A percentile compares a stretch with the other conserved stretches of the same genome.
Evolutionary conservation across 2,329 filamentous ascomycete genomes (phyloP).

Genomic region (Aureobasidium pullulans): DNA sequence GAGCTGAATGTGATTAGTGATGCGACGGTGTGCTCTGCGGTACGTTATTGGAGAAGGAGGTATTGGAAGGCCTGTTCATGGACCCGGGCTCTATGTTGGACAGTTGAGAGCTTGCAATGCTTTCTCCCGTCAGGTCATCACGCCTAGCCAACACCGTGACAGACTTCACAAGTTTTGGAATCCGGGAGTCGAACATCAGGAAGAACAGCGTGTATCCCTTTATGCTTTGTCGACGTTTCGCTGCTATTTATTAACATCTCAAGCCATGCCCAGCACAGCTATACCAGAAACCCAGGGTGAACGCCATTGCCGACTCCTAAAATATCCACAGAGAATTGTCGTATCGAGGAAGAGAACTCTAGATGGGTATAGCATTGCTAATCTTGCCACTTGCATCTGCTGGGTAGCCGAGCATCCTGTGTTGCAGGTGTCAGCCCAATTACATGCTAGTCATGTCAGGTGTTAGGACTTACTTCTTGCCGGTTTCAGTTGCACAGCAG

Average conservation of each 20-base stretch:
- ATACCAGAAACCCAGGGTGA: neutral
- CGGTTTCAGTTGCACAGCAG: conserved; percentile 30
- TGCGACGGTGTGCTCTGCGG: neutral
- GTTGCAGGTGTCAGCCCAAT: conserved; percentile 19
- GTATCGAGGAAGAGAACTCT: neutral
- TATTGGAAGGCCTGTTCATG: neutral
- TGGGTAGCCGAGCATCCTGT: conserved; percentile 26
- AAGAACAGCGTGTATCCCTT: neutral
- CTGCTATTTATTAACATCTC: neutral
- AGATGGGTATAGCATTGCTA: conserved; percentile 30
- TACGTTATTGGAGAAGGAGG: neutral
- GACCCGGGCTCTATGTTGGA: neutral
- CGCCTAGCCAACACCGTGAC: neutral
- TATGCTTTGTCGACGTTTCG: neutral
- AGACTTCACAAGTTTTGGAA: neutral
- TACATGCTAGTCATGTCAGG: neutral
- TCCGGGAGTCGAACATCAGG: neutral
- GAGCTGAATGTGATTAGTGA: neutral
- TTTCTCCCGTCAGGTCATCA: neutral
- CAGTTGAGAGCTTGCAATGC: neutral
- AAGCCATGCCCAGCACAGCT: conserved; percentile 2
- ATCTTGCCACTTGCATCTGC: conserved; percentile 25
- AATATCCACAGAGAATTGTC: neutral
- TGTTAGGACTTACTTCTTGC: conserved; percentile 22
- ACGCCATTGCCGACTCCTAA: neutral